Evolutionary conservation across 345 rosid genomes (phyloP).

Genomic region (Turnera subulata): DNA sequence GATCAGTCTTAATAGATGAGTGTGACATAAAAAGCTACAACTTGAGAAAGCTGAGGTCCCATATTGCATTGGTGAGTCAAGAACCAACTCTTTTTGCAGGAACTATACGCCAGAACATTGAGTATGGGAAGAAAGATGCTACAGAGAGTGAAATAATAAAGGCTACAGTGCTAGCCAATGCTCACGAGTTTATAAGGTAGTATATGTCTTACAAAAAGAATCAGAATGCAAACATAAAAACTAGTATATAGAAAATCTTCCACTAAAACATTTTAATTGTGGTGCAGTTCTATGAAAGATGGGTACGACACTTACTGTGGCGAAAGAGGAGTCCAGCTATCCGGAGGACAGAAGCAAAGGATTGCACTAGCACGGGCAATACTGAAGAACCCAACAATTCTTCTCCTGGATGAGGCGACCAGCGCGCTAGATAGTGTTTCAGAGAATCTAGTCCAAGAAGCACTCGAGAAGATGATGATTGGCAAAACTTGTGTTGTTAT

Average conservation of each 20-base stretch:
- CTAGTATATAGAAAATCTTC: too few relatives aligned
- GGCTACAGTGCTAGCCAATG: background rate
- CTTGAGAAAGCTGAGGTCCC: background rate
- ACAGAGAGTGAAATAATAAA: background rate
- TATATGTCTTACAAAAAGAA: too few relatives aligned
- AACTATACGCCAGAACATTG: background rate
- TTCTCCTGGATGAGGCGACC: slow-evolving; percentile 18
- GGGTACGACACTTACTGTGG: slow-evolving; percentile 11
- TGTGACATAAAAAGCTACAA: background rate
- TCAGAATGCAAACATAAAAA: too few relatives aligned
- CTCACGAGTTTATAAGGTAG: slow-evolving; percentile 2
- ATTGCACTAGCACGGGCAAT: slow-evolving; percentile 14
- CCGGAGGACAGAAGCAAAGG: slow-evolving; percentile 20
- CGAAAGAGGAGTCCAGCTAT: slow-evolving; percentile 17
- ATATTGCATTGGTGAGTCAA: slow-evolving; percentile 3
- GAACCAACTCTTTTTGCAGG: slow-evolving; percentile 5
- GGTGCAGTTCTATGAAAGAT: slow-evolving; percentile 14
- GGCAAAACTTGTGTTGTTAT: slow-evolving; percentile 14
- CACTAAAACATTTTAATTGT: background rate
- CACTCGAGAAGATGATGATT: slow-evolving; percentile 18
- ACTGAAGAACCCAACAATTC: slow-evolving; percentile 13
- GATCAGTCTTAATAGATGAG: background rate
- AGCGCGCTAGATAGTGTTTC: slow-evolving; percentile 17
- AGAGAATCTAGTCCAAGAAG: slow-evolving; percentile 18
- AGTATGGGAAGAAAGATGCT: background rate